Evolutionary conservation across 805 yeast genomes (phyloP), one percentile per base, ranked within the genome.

Genomic region (Ogataea glucozyma): DNA sequence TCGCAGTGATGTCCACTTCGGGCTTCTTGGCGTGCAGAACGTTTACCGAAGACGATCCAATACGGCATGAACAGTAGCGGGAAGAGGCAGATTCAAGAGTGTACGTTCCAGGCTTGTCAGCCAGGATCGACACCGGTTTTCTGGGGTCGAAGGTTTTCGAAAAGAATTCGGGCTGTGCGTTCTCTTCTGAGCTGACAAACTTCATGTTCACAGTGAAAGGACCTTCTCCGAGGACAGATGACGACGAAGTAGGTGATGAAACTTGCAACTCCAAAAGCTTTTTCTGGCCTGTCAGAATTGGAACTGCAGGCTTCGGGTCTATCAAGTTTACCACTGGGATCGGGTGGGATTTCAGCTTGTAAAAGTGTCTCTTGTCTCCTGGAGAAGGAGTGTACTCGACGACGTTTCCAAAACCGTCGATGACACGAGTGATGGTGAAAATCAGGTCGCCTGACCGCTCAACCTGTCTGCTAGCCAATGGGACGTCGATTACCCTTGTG

Each of bases 101-200:
- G 60, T 88, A 91, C 0, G 64, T 60, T 4, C 99, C 99, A 0
- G 95, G 83, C 32, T 69, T 64, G 3, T 70, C 67, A 0, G 80
- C 75, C 13, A 48, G 51, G 13, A 75, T 60, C 33, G 60, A 64
- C 31, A 57, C 46, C 7, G 47, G 41, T 6, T 50, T 43, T 12
- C 67, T 49, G 22, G 58, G 49, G 33, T 63, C 66, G 42, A 65
- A 62, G 1, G 53, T 31, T 24, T 58, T 51, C 3, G 56, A 41
- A 21, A 64, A 58, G 2, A 38, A 30, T 14, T 47, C 47, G 1
- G 48, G 21, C 12, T 46, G 47, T 10, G 43, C 33, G 10, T 56
- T 64, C 38, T 65, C 62, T 3, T 49, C 43, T 2, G 70, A 60
- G 1, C 48, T 44, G 36, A n/a, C n/a, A n/a, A 58, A 65, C 17